Evolutionary conservation across 768 basidiomycete species (phyloP).

Genomic region (Suillus americanus): DNA sequence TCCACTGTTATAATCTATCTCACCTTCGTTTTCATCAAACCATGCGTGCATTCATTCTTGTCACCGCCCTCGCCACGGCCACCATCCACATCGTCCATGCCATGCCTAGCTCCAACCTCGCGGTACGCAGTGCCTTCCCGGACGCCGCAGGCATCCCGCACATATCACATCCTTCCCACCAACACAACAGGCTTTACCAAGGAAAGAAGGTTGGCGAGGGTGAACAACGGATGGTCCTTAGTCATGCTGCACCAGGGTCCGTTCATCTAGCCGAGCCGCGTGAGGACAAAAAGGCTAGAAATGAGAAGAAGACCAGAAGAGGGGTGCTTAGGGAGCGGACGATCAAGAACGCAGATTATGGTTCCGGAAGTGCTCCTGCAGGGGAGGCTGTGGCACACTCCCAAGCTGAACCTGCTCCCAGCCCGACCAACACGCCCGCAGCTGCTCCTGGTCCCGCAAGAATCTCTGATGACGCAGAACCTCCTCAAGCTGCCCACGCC

Average conservation of each 20-base stretch:
- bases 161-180: constrained; percentile 30
- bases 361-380: constrained; percentile 11
- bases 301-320: constrained; percentile 4
- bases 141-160: constrained; percentile 21
- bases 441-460: constrained; percentile 9
- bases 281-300: not conserved
- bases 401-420: constrained; percentile 12
- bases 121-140: constrained; percentile 13
- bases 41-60: constrained; percentile 26
- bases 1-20: not conserved
- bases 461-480: constrained; percentile 5
- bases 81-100: constrained; percentile 17
- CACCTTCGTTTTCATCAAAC: constrained; percentile 6
- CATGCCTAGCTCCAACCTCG: constrained; percentile 25
- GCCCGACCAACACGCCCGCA: constrained; percentile 14
- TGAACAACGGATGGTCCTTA: not conserved
- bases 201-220: not conserved
- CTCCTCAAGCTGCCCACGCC: not conserved
- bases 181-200: constrained; percentile 26
- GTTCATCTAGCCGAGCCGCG: not conserved
- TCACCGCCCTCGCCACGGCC: constrained; percentile 24
- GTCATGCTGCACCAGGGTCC: not conserved
- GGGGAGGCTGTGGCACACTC: not conserved
- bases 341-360: constrained; percentile 29
- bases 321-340: constrained; percentile 14